Evolutionary conservation across 495 filamentous ascomycete genomes (phyloP).

Genomic region (Hyaloscypha bicolor): DNA sequence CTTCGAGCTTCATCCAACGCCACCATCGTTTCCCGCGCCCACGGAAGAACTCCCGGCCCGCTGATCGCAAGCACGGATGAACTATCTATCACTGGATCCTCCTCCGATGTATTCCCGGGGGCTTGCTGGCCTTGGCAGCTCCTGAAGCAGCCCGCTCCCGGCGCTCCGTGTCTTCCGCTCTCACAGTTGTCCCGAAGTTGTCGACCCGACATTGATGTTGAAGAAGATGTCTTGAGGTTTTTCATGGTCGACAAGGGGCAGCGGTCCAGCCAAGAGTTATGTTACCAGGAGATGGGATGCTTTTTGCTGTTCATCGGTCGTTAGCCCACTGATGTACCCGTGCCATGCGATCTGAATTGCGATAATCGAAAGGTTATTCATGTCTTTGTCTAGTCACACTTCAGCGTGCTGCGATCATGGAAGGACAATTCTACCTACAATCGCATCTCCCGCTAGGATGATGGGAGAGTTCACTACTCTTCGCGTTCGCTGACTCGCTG

Average conservation of each 20-base stretch:
- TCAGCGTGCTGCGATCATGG: constrained; percentile 1
- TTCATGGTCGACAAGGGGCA: not conserved
- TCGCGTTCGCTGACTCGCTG: constrained; percentile 11
- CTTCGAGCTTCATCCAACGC: constrained; percentile 30
- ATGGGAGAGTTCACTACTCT: constrained; percentile 12
- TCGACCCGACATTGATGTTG: not conserved
- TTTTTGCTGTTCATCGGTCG: not conserved
- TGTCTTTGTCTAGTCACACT: constrained; percentile 15
- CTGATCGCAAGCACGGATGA: not conserved
- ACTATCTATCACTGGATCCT: constrained; percentile 6
- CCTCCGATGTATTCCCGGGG: not conserved
- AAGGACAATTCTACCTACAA: not conserved
- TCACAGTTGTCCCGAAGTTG: not conserved
- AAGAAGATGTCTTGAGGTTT: not conserved
- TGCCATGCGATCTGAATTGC: constrained; percentile 2
- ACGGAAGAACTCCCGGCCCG: constrained; percentile 13
- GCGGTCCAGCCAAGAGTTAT: not conserved
- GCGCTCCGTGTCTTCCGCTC: not conserved
- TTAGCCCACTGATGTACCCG: constrained; percentile 1
- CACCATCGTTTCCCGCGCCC: constrained; percentile 10
- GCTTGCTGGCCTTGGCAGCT: not conserved
- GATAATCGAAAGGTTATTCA: constrained; percentile 7
- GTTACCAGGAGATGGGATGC: not conserved
- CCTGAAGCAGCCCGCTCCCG: not conserved
- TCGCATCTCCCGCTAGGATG: constrained; percentile 4